These are phyloP conservation scores for Botrytis sinoallii DNA, from an alignment of 2,329 filamentous ascomycete genomes.

Conservation along the genomic window DNA sequence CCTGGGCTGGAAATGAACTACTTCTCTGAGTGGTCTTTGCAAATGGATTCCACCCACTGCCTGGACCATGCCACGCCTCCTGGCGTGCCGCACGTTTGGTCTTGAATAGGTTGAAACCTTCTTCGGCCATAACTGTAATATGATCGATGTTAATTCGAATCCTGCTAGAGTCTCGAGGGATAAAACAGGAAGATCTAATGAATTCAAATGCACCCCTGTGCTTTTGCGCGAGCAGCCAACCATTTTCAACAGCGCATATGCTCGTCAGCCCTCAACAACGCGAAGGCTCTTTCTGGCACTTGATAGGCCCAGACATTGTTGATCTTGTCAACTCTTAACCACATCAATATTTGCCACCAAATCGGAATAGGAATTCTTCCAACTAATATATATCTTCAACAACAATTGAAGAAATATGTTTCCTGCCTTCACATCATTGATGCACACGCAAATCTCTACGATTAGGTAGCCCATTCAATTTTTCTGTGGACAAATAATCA, in stretches of 20 bases:
- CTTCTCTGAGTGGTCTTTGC: not conserved
- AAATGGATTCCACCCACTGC: not conserved
- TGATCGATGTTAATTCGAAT: not conserved
- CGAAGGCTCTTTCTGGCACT: not conserved
- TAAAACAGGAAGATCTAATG: not conserved
- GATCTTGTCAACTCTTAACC: no score
- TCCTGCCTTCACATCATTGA: no score
- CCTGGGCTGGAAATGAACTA: not conserved
- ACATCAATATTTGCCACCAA: not conserved
- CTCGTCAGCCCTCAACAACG: accelerated
- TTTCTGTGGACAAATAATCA: not conserved
- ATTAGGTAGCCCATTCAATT: no score
- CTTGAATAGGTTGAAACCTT: constrained; percentile 9
- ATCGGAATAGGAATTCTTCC: not conserved
- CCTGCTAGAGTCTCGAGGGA: not conserved
- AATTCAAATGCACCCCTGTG: not conserved
- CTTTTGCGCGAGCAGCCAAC: not conserved
- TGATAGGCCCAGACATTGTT: not conserved
- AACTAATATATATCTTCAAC: not conserved
- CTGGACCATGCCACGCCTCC: constrained; percentile 32
- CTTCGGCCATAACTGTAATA: not conserved
- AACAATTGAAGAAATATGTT: no score
- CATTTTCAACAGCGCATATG: not conserved
- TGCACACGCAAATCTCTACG: no score
- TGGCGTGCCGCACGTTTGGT: constrained; percentile 33